Evolutionary conservation across 768 basidiomycete species (phyloP), one percentile per base, ranked within the genome.

Genomic region (Hypholoma fasciculare): DNA sequence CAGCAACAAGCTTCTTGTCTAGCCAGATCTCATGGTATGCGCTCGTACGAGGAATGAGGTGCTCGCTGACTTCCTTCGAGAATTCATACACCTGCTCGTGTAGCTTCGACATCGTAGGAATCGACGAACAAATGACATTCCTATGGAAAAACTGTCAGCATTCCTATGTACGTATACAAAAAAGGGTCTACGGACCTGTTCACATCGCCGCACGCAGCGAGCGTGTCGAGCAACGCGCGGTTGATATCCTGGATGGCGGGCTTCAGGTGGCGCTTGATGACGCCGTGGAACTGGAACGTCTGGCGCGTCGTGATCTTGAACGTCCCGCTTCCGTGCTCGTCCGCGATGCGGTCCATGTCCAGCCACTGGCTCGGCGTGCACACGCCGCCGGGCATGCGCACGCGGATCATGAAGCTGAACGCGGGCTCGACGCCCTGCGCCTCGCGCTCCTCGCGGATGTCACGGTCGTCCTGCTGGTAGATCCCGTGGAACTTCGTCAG

Each of bases 1-100:
- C 97, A 4, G 90, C 93, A 51, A 99, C 90, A 65, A 94, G 75
- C 78, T 97, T 97, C 78, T 97, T 96, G 77, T 98, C 95, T 43
- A 98, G 80, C 96, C 96, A 99, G 61, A 99, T 98, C 74, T 99
- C 97, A 69, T 98, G 94, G 71, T 99, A 98, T 5, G 97, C 97
- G 4, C 87, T 86, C 4, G 96, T 98, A 46, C 86, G 82, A 19
- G 97, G 97, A 36, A 97, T 80, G 42, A 99, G 83, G 67, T 92
- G 88, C 59, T 87, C 85, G 74, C 93, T 95, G 67, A 96, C 83
- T 57, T 79, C 78, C 67, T 89, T 93, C 1, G 94, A 83, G 66
- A 98, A 97, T 39, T 88, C 81, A 67, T 85, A 94, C 13, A 94
- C 93, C 71, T 89, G 82, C 19, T 74, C 73, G 74, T 99, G 97